These are phyloP conservation scores for Microbotryum intermedium DNA, from an alignment of 1,284 basidiomycete species.

Conservation along the genomic window DNA sequence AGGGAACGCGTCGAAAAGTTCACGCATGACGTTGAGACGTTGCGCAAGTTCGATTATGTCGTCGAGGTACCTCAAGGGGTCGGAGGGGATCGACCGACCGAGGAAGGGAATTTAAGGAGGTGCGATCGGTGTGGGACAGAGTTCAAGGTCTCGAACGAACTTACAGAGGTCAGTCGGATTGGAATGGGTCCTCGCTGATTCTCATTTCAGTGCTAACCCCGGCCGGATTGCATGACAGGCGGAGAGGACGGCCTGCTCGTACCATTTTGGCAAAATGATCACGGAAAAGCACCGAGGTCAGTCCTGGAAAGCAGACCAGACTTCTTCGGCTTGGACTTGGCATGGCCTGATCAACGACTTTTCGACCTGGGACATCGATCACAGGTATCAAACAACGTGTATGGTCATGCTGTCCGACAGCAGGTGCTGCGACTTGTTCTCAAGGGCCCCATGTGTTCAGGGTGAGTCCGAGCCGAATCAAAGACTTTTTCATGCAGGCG, in stretches of 20 bases:
- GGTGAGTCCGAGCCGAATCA: neutral
- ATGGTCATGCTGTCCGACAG: slow-evolving; percentile 33
- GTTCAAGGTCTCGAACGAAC: slow-evolving; percentile 54
- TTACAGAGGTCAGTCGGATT: slow-evolving; percentile 31
- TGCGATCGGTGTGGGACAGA: slow-evolving; percentile 69
- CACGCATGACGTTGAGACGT: slow-evolving; percentile 42
- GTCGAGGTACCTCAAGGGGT: slow-evolving; percentile 54
- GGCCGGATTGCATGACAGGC: slow-evolving; percentile 34
- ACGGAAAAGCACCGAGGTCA: slow-evolving; percentile 53
- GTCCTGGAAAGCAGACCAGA: slow-evolving; percentile 15
- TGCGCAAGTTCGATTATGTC: slow-evolving; percentile 63
- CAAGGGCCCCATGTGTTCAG: slow-evolving; percentile 33
- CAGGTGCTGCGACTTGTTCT: slow-evolving; percentile 33
- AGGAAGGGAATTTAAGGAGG: slow-evolving; percentile 54
- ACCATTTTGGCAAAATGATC: slow-evolving; percentile 72
- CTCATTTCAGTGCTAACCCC: neutral
- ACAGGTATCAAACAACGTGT: slow-evolving; percentile 42
- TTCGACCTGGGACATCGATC: slow-evolving; percentile 25
- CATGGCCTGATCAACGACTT: no score
- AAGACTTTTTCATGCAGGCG: slow-evolving; percentile 46
- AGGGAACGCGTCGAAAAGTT: slow-evolving; percentile 44
- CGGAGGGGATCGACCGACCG: slow-evolving; percentile 55
- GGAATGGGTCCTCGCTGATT: no score
- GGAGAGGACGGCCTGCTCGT: slow-evolving; percentile 58
- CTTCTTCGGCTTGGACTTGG: no score